Conservation (phyloP, 2,329 filamentous ascomycete species). For the Pseudogymnoascus sp. region DNA sequence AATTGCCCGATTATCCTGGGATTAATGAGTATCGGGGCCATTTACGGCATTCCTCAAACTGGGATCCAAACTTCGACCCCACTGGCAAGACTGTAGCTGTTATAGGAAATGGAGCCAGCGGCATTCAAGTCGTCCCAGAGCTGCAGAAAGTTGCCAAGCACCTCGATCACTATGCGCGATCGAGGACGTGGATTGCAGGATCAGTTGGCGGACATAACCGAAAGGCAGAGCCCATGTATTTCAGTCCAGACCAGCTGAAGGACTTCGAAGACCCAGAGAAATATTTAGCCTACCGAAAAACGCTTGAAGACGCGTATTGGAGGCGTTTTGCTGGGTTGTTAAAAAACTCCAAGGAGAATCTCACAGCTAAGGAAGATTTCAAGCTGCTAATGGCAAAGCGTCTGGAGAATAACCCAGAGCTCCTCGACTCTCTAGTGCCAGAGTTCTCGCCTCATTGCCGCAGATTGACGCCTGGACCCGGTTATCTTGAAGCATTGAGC, state of each 20-base stretch:
- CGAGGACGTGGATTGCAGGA: slow-evolving; percentile 59
- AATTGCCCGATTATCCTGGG: slow-evolving; percentile 52
- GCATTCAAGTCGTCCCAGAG: slow-evolving; percentile 48
- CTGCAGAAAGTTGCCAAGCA: slow-evolving; percentile 40
- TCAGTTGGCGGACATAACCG: slow-evolving; percentile 47
- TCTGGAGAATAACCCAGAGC: slow-evolving; percentile 44
- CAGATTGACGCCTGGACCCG: slow-evolving; percentile 56
- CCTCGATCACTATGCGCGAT: slow-evolving; percentile 58
- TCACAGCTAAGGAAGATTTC: slow-evolving; percentile 39
- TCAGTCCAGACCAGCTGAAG: slow-evolving; percentile 43
- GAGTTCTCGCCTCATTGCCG: slow-evolving; percentile 58
- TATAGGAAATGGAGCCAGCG: slow-evolving; percentile 56
- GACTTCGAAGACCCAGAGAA: slow-evolving; percentile 51
- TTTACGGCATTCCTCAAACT: slow-evolving; percentile 53
- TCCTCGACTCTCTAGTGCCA: slow-evolving; percentile 49
- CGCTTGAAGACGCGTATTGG: slow-evolving; percentile 54
- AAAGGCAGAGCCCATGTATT: slow-evolving; percentile 47
- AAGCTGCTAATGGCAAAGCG: slow-evolving; percentile 45
- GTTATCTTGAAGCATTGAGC: slow-evolving; percentile 57
- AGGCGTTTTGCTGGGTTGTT: slow-evolving; percentile 47
- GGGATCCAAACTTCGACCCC: slow-evolving; percentile 46
- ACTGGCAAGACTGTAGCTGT: slow-evolving; percentile 42
- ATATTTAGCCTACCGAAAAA: slow-evolving; percentile 53
- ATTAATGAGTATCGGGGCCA: slow-evolving; percentile 46
- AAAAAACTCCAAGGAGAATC: slow-evolving; percentile 43